Conservation (phyloP, 129 eudicot genomes). For the Pseudognaphalium luteoalbum region DNA sequence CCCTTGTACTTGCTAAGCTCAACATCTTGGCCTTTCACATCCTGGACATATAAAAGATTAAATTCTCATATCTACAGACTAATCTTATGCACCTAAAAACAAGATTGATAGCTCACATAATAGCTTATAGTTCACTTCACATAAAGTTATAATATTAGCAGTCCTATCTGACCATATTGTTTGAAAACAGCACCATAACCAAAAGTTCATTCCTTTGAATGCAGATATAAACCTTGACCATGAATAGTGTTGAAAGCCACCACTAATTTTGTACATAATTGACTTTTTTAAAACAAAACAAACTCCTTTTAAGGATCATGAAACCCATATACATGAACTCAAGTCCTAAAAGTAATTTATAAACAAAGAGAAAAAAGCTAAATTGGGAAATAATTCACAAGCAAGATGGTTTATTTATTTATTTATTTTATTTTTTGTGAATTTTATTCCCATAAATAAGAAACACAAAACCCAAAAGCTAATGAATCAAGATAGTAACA, state of each 20-base stretch:
- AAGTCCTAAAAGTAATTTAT: too few species aligned
- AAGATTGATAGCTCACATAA: too few species aligned
- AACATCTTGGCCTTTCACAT: constrained; percentile 83
- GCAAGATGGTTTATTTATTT: neutral
- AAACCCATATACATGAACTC: neutral
- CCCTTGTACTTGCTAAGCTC: constrained; percentile 84
- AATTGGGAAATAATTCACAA: too few species aligned
- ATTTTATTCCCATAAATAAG: neutral
- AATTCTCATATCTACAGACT: neutral
- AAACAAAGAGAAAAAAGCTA: too few species aligned
- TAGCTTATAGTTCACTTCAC: neutral
- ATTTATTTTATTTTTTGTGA: too few species aligned
- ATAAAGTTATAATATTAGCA: neutral
- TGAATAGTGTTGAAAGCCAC: too few species aligned
- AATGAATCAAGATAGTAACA: constrained; percentile 23
- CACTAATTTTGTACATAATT: neutral
- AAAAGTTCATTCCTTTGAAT: neutral
- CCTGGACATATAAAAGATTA: constrained; percentile 42
- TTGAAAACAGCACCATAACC: neutral
- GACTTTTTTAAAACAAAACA: neutral
- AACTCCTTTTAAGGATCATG: neutral
- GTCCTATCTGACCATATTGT: neutral
- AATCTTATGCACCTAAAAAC: neutral
- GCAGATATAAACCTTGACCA: neutral
- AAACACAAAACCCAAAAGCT: constrained; percentile 2